These are phyloP conservation scores for Alternaria dauci DNA, from an alignment of 2,329 filamentous ascomycete species.

Conservation along the genomic window DNA sequence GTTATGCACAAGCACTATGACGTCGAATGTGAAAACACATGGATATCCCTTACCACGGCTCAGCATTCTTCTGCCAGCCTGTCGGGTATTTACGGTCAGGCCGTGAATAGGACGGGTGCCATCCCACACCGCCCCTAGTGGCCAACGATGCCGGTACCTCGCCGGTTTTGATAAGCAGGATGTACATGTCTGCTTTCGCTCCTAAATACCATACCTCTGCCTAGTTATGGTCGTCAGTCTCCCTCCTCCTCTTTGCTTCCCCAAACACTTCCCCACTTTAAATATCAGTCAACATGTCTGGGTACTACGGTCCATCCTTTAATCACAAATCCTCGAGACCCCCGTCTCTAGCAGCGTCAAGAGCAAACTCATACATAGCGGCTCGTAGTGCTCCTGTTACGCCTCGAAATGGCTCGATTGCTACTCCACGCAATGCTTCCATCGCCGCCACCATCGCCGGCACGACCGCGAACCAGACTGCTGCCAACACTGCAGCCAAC, in stretches of 20 bases:
- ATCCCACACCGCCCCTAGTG: conserved; percentile 10
- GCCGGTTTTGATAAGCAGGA: conserved; percentile 3
- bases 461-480: conserved; percentile 20
- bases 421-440: conserved; percentile 23
- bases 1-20: conserved; percentile 3
- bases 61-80: conserved; percentile 3
- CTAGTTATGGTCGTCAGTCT: background rate
- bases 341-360: conserved; percentile 23
- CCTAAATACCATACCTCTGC: background rate
- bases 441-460: conserved; percentile 20
- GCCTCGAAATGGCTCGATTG: conserved; percentile 24
- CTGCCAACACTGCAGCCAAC: conserved; percentile 23
- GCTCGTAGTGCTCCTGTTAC: conserved; percentile 22
- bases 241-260: conserved; percentile 5
- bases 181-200: conserved; percentile 7
- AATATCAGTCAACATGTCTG: conserved; percentile 18
- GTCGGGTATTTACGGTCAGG: conserved; percentile 20
- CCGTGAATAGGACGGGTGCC: conserved; percentile 4
- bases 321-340: conserved; percentile 19
- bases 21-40: conserved; percentile 7
- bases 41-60: background rate
- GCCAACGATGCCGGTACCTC: conserved; percentile 15
- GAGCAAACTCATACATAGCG: conserved; percentile 24
- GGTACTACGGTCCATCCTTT: conserved; percentile 31
- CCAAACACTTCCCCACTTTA: conserved; percentile 1